Conservation (phyloP, 176 grass and related monocot species). For the Phyllostachys edulis region DNA sequence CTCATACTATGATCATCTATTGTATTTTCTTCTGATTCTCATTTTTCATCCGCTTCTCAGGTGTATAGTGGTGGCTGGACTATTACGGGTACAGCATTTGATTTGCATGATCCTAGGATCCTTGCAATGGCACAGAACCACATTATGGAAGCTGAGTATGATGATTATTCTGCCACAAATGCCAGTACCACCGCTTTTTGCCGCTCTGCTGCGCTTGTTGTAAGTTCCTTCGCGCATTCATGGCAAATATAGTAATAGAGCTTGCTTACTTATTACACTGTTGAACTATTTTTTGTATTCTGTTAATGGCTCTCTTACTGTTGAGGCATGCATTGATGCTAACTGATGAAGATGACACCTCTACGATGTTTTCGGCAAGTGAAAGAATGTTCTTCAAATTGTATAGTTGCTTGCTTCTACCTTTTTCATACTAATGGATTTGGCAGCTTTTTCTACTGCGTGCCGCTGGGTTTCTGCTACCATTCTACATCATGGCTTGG, state of each 20-base stretch:
- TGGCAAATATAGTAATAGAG: not conserved
- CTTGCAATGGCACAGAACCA: conserved; percentile 73
- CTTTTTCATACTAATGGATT: conserved; percentile 7
- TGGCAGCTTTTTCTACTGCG: conserved; percentile 78
- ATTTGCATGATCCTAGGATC: conserved; percentile 65
- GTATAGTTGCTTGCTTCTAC: no score
- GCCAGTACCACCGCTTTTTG: conserved; percentile 64
- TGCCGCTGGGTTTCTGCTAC: conserved; percentile 79
- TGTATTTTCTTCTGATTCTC: conserved; percentile 2
- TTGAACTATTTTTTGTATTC: conserved; percentile 16
- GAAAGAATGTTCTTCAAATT: conserved; percentile 21
- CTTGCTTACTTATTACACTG: conserved; percentile 22
- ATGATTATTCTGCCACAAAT: conserved; percentile 79
- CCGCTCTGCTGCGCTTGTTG: conserved; percentile 77
- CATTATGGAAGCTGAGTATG: conserved; percentile 80
- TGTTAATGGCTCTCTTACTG: conserved; percentile 86
- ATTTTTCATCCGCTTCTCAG: conserved; percentile 13
- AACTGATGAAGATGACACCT: conserved; percentile 77
- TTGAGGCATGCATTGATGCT: conserved; percentile 78
- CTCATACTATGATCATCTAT: not conserved
- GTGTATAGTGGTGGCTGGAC: conserved; percentile 59
- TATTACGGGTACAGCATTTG: conserved; percentile 55
- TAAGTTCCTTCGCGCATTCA: conserved; percentile 33
- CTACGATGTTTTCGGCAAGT: conserved; percentile 80
- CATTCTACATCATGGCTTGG: conserved; percentile 96